These are phyloP conservation scores for Raphanus hybrid DNA, from an alignment of 441 rosid genomes.

Conservation along the genomic window DNA sequence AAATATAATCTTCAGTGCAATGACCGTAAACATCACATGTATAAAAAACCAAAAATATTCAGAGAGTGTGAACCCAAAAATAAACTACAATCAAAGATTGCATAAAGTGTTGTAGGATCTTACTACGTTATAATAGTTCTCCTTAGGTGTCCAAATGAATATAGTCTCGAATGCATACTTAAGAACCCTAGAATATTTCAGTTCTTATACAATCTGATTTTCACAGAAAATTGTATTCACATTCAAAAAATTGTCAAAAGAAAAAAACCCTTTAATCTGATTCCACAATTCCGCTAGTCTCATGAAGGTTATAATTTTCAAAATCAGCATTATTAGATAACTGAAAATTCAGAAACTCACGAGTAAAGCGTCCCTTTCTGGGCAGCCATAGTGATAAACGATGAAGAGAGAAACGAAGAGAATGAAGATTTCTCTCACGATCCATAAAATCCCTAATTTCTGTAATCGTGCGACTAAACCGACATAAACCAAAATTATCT, in stretches of 20 bases:
- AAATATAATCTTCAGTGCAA: background rate
- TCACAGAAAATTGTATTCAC: background rate
- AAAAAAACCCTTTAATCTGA: background rate
- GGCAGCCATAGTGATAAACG: background rate
- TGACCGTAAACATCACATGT: background rate
- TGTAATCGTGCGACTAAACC: too few relatives aligned
- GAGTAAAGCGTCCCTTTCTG: background rate
- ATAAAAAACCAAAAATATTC: background rate
- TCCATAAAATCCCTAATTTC: background rate
- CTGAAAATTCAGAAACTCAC: background rate
- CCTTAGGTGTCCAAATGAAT: background rate
- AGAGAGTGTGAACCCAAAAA: background rate
- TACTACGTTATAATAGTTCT: background rate
- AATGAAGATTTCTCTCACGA: background rate
- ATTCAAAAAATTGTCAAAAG: background rate
- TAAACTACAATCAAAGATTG: background rate
- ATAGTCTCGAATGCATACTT: background rate
- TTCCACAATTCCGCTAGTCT: background rate
- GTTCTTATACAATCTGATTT: background rate
- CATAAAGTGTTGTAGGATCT: background rate
- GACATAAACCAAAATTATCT: too few relatives aligned
- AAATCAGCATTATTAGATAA: background rate
- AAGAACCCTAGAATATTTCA: background rate
- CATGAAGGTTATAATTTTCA: background rate
- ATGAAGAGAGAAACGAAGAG: background rate